Percentiles rank a stretch among this genome's conserved stretches.
Evolutionary conservation across 176 grass and related monocot genomes (phyloP).

Genomic region (Cocos nucifera): DNA sequence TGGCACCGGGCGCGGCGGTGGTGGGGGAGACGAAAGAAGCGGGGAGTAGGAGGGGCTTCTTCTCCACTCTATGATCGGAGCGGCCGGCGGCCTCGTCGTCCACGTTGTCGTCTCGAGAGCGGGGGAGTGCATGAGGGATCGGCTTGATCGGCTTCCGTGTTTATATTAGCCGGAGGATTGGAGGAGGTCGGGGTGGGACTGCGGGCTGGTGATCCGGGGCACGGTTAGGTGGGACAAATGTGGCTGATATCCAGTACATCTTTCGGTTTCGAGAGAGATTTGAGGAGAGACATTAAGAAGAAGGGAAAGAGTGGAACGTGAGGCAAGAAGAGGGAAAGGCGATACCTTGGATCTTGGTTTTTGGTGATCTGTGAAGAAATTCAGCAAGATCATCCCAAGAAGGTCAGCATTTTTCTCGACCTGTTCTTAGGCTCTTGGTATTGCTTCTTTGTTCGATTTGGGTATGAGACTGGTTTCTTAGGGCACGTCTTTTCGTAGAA

Average conservation of each 20-base stretch:
- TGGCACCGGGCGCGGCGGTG: background rate
- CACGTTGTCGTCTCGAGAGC: background rate
- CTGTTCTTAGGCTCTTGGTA: slow-evolving; percentile 10
- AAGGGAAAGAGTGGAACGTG: background rate
- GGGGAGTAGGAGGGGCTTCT: background rate
- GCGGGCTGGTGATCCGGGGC: slow-evolving; percentile 6
- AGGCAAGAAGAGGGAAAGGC: slow-evolving; percentile 7
- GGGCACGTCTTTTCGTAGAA: slow-evolving; percentile 1
- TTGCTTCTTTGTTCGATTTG: slow-evolving; percentile 8
- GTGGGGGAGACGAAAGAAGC: background rate
- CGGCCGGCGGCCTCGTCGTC: background rate
- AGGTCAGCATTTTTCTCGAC: slow-evolving; percentile 43
- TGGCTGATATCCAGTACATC: slow-evolving; percentile 18
- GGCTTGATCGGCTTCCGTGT: slow-evolving; percentile 1
- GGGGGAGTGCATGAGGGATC: slow-evolving; percentile 21
- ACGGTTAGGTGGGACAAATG: slow-evolving; percentile 30
- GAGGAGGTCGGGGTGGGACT: slow-evolving; percentile 8
- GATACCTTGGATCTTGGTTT: slow-evolving; percentile 15
- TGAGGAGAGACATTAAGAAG: background rate
- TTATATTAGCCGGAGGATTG: slow-evolving; percentile 11
- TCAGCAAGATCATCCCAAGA: slow-evolving; percentile 92
- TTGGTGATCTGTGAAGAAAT: slow-evolving; percentile 54
- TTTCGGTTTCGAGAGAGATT: slow-evolving; percentile 3
- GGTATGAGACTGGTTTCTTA: background rate
- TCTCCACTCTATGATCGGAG: background rate